Base-by-base conservation (phyloP, 164 flowering plant genomes). In the Brasenia schreberi region DNA sequence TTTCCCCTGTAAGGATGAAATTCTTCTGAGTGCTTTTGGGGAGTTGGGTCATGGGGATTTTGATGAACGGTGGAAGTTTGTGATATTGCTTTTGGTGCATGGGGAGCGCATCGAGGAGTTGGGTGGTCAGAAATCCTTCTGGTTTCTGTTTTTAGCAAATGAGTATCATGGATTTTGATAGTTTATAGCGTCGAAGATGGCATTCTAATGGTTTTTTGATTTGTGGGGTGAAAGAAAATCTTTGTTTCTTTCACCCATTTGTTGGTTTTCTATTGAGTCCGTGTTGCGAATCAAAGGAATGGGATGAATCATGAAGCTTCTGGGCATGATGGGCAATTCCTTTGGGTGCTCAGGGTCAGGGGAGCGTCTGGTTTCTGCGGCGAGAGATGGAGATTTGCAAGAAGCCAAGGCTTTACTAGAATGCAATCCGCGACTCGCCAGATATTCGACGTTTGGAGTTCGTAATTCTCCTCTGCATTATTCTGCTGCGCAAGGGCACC, bases 301-400 rank as follows among this genome's bases (percentile, higher is more conserved):
- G 10, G 56, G 10, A 49, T 49, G n/a, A 61, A 72, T 60, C 70
- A 87, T 87, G 90, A 74, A 78, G 59, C 74, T 87, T 68, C 66
- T 90, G 23, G 84, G 83, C 75, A 76, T 87, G 19, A 81, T 87
- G 72, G 86, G 96, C 42, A 86, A 88, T 75, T 93, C 98, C n/a
- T 87, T 93, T 70, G 97, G 97, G 23, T 94, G 98, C 70, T 94
- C 98, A n/a, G 91, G 97, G 17, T 85, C 96, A 5, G 96, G 98
- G 63, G 97, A 94, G 72, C 89, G 98, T 27, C 74, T 94, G 18
- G 97, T 94, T 69, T 89, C 98, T 0, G 97, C 98, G 0, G 98
- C 98, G 9, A 89, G 98, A 77, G 98, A 93, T 79, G 97, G 97
- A 9, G 97, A 93, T 75, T 69, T 93, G 74, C 89, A 87, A 73